Evolutionary conservation across 257 asterid genomes (phyloP), one percentile per base, ranked within the genome.

Genomic region (Verbena officinalis): DNA sequence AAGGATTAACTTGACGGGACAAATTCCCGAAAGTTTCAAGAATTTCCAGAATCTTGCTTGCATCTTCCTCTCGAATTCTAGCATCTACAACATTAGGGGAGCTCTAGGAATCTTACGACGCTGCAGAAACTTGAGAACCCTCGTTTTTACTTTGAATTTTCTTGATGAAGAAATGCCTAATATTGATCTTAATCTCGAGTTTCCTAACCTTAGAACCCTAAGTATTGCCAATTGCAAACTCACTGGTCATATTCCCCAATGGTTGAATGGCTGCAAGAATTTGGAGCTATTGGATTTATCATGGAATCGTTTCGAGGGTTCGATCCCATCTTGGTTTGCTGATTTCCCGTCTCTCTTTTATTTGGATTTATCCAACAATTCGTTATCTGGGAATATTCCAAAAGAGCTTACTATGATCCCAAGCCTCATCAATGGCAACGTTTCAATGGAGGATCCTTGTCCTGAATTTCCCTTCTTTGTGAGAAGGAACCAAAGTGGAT

Each of bases 351-450:
- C 69, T 44, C 73, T 90, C 16, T 90, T 90, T 69, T 90, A 90
- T 65, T 59, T 90, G 81, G 97, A 90, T 68, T 78, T 90, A 57
- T 87, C 97, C 1, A 87, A 90, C 65, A 90, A 90, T 78, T 70
- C 90, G 11, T 64, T 90, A 5, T 58, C 75, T 0, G 97, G 97
- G 64, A 58, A 78, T 21, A 82, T 87, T 50, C 97, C 97, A 0
- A 75, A 45, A 59, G 87, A 80, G 54, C 86, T 90, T 8, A 74
- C 96, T 14, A 53, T 58, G 55, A 57, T 90, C 67, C 69, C 71
- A 49, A 76, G 87, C 74, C 79, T 90, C 55, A 67, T 83, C 31
- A 40, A 30, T 42, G 82, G 83, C 15, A 80, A 58, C 55, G 67
- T 63, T 42, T 74, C 76, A 0, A 19, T 72, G 64, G 79, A 73